These are phyloP conservation scores for Ophiostoma perfectum DNA, from an alignment of 2,329 filamentous ascomycete genomes.

Conservation along the genomic window DNA sequence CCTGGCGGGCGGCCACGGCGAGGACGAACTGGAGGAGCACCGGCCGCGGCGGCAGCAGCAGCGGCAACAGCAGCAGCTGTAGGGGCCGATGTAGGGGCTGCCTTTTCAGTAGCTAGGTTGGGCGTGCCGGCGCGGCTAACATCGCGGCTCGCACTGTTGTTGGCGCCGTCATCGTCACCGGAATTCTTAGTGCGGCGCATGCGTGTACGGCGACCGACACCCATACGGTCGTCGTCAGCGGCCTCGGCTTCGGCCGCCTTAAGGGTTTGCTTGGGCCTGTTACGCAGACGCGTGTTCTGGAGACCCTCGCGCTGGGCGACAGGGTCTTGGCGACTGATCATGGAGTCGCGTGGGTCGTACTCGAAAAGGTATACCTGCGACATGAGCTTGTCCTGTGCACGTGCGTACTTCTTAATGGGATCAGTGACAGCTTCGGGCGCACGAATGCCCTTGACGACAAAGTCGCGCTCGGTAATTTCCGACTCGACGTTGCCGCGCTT, in stretches of 20 bases:
- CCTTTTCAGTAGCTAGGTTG: conserved; percentile 30
- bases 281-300: conserved; percentile 50
- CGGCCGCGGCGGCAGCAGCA: conserved; percentile 30
- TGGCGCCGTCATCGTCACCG: conserved; percentile 44
- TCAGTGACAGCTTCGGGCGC: conserved; percentile 42
- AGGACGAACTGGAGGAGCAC: conserved; percentile 14
- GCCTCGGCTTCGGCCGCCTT: conserved; percentile 51
- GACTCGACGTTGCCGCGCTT: conserved; percentile 42
- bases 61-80: conserved; percentile 32
- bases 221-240: conserved; percentile 36
- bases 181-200: conserved; percentile 38
- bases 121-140: conserved; percentile 50
- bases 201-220: conserved; percentile 47
- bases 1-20: conserved; percentile 19
- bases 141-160: conserved; percentile 39
- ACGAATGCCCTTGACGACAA: conserved; percentile 50
- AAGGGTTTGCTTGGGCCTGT: conserved; percentile 52
- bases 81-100: conserved; percentile 38
- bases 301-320: conserved; percentile 51
- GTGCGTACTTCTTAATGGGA: conserved; percentile 42
- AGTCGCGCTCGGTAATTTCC: conserved; percentile 45
- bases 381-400: conserved; percentile 52
- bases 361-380: conserved; percentile 57
- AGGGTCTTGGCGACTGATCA: conserved; percentile 56
- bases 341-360: conserved; percentile 53